A percentile compares a stretch with the other conserved stretches of the same genome.
Conservation (phyloP, 805 yeast genomes). For the Wickerhamiella musiphila region DNA sequence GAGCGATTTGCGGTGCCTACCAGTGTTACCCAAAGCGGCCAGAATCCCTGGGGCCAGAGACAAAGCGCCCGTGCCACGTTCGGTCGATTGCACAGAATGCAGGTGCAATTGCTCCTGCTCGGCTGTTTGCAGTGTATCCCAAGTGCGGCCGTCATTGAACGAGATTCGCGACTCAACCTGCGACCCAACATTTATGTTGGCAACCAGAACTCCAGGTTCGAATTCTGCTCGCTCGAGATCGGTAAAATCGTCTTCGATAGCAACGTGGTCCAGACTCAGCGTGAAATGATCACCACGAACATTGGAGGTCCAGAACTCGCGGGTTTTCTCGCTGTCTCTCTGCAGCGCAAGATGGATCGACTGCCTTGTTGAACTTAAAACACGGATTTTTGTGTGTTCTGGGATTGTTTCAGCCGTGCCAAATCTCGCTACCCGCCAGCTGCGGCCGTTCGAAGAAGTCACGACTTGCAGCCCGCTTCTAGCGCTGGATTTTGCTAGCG, state of each 20-base stretch:
- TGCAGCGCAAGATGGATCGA: neutral
- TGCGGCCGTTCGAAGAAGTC: neutral
- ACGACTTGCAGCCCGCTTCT: neutral
- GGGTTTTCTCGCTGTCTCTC: neutral
- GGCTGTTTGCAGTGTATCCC: slow-evolving; percentile 15
- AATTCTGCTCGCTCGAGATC: slow-evolving; percentile 29
- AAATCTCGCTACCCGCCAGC: slow-evolving; percentile 1
- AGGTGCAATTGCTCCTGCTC: neutral
- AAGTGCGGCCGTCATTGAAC: slow-evolving; percentile 23
- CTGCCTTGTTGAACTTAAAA: neutral
- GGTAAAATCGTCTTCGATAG: slow-evolving; percentile 19
- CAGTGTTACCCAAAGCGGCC: slow-evolving; percentile 28
- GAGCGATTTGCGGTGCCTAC: too few species aligned
- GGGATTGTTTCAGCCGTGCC: neutral
- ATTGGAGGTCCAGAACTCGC: slow-evolving; percentile 23
- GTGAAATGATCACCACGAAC: slow-evolving; percentile 39
- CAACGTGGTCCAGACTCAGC: slow-evolving; percentile 24
- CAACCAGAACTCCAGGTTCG: slow-evolving; percentile 47
- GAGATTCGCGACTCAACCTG: slow-evolving; percentile 21
- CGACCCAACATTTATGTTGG: slow-evolving; percentile 21
- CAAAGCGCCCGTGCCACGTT: neutral
- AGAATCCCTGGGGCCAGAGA: slow-evolving; percentile 27
- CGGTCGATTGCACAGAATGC: neutral
- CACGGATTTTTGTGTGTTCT: neutral
- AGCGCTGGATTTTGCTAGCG: neutral